Evolutionary conservation across 768 basidiomycete genomes (phyloP).

Genomic region (Amanita thiersii): DNA sequence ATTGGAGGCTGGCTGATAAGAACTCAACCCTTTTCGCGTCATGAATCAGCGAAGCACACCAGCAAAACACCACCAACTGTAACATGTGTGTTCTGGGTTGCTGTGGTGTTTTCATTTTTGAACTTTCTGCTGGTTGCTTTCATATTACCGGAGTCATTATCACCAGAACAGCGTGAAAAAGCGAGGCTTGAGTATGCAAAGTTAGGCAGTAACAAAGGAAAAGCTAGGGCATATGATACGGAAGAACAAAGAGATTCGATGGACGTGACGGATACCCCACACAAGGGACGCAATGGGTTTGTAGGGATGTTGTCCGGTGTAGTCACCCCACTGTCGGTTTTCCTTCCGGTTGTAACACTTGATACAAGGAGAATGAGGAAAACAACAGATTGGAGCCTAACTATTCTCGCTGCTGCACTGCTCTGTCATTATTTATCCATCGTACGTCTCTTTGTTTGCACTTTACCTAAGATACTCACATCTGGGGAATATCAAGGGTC

Average conservation of each 20-base stretch:
- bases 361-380: slow-evolving; percentile 28
- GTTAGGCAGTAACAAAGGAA: slow-evolving; percentile 14
- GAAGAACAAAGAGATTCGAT: not conserved
- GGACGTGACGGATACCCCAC: not conserved
- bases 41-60: slow-evolving; percentile 4
- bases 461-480: slow-evolving; percentile 1
- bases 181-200: slow-evolving; percentile 19
- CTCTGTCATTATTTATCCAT: slow-evolving; percentile 60
- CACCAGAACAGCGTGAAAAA: slow-evolving; percentile 28
- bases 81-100: slow-evolving; percentile 40
- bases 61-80: slow-evolving; percentile 22
- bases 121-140: slow-evolving; percentile 61
- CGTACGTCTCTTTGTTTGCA: slow-evolving; percentile 30
- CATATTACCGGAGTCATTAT: slow-evolving; percentile 60
- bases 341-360: slow-evolving; percentile 50
- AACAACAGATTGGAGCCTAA: slow-evolving; percentile 75
- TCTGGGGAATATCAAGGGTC: slow-evolving; percentile 33
- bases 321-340: slow-evolving; percentile 58
- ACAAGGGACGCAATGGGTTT: not conserved
- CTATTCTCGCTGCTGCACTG: slow-evolving; percentile 53
- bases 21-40: slow-evolving; percentile 22
- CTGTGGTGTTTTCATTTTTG: slow-evolving; percentile 32
- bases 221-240: slow-evolving; percentile 15
- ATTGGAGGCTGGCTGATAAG: slow-evolving; percentile 54
- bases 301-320: slow-evolving; percentile 23